phyloP scores from a whole-genome alignment of 2,329 filamentous ascomycete genomes.

The Massarina eburnea region DNA sequence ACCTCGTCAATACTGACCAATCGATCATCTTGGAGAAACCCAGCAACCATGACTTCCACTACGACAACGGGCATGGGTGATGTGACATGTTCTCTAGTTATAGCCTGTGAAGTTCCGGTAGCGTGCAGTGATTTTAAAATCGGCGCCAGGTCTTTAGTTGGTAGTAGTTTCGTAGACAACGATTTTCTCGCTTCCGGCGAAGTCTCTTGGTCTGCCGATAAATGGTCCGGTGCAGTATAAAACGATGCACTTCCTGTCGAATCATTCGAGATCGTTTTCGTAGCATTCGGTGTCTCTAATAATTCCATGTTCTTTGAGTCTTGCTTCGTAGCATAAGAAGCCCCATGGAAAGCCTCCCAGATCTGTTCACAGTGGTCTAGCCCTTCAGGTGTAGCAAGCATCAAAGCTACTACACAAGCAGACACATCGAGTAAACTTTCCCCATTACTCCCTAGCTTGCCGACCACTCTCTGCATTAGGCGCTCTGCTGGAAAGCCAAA shows the following conservation, averaged over 20 bases:
- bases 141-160: too few species aligned
- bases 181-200: not conserved
- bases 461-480: slow-evolving; percentile 23
- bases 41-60: slow-evolving; percentile 27
- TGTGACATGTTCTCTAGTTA: not conserved
- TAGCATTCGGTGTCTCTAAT: too few species aligned
- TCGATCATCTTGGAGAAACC: slow-evolving; percentile 22
- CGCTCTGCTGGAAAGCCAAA: slow-evolving; percentile 15
- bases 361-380: slow-evolving; percentile 24
- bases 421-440: slow-evolving; percentile 17
- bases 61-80: slow-evolving; percentile 17
- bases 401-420: slow-evolving; percentile 14
- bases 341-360: slow-evolving; percentile 19
- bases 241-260: too few species aligned
- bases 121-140: too few species aligned
- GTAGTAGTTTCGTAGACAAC: too few species aligned
- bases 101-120: too few species aligned
- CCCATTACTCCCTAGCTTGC: slow-evolving; percentile 8
- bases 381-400: slow-evolving; percentile 13
- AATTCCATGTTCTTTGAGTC: too few species aligned
- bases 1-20: slow-evolving; percentile 13
- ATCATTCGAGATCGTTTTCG: too few species aligned
- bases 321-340: too few species aligned
- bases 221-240: not conserved
- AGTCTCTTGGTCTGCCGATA: not conserved